Evolutionary conservation across 2,329 filamentous ascomycete genomes (phyloP), one percentile per base, ranked within the genome.

Genomic region (Alternaria longipes): DNA sequence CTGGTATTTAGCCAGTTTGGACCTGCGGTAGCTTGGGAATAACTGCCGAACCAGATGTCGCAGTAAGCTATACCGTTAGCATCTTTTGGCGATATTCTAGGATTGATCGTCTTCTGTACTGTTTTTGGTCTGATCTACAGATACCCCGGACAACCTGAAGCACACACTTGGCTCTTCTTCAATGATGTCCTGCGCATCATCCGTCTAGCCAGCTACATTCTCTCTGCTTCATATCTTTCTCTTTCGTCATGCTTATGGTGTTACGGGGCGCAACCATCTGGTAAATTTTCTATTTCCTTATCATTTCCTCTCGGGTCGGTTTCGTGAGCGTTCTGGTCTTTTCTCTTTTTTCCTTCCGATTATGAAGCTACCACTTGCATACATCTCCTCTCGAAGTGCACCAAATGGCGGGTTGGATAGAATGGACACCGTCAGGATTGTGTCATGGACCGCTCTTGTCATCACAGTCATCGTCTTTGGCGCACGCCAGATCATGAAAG

Each of bases 381-480:
- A 67, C 41, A 32, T 61, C 28, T 26, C 44, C 30, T 57, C 64
- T 52, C 40, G 60, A 38, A 36, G n/a, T 14, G 41, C 47, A 24
- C 45, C 60, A 9, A 46, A 60, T 18, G 60, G 51, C 32, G 49
- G 54, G 3, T 30, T 63, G 8, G 64, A 75, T 50, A 71, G 63
- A 20, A 69, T 67, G 22, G 59, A 65, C 8, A 63, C 58, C 4
- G 62, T 77, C 34, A 71, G 60, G 32, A 65, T 71, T 24, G 56
- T 65, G 36, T 75, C 75, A 62, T 76, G 73, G 69, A 56, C 65
- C 16, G 60, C 73, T 11, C 56, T 73, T 42, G 65, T 58, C n/a
- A 47, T 71, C 5, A 67, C 72, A 3, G 47, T 73, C 8, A 18
- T 72, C 8, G 60, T 71, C 34, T 72, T 77, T 47, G 56, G 75